A percentile compares a stretch with the other conserved stretches of the same genome.
phyloP scores from a whole-genome alignment of 2,329 filamentous ascomycete species.

The Verticillium albo-atrum region DNA sequence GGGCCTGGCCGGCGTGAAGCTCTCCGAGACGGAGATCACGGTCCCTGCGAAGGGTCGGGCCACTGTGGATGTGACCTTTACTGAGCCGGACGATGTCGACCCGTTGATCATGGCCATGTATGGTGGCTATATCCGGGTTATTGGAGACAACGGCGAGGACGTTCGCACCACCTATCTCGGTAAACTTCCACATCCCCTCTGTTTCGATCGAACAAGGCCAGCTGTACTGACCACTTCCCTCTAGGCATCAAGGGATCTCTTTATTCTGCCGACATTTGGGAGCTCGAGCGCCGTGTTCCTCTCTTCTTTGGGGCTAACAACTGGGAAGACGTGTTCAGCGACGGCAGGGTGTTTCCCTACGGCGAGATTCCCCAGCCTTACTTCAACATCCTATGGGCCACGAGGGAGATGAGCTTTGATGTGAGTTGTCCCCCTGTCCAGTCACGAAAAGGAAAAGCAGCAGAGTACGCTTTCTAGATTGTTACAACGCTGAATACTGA shows the following conservation, averaged over 20 bases:
- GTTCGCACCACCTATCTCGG: slow-evolving; percentile 17
- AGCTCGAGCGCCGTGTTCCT: neutral
- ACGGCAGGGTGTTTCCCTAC: neutral
- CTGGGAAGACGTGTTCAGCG: slow-evolving; percentile 28
- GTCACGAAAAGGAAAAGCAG: too few relatives aligned
- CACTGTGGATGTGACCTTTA: slow-evolving; percentile 38
- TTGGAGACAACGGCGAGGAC: slow-evolving; percentile 16
- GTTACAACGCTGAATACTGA: too few relatives aligned
- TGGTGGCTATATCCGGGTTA: slow-evolving; percentile 18
- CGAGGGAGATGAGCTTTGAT: slow-evolving; percentile 32
- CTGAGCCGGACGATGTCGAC: slow-evolving; percentile 19
- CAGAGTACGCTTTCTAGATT: too few relatives aligned
- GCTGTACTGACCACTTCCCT: rapidly evolving
- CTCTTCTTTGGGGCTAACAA: slow-evolving; percentile 29
- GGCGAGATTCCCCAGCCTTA: neutral
- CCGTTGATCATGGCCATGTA: slow-evolving; percentile 16
- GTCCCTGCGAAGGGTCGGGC: slow-evolving; percentile 34
- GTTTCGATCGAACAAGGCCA: too few relatives aligned
- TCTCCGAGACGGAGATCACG: slow-evolving; percentile 37
- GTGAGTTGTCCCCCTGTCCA: neutral
- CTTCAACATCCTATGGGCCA: slow-evolving; percentile 26
- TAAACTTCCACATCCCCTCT: rapidly evolving
- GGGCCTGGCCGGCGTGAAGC: slow-evolving; percentile 34
- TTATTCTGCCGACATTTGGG: slow-evolving; percentile 25
- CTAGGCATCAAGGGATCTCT: slow-evolving; percentile 22